These are phyloP conservation scores for Periconia macrospinosa DNA, from an alignment of 2,329 filamentous ascomycete genomes.

Conservation along the genomic window DNA sequence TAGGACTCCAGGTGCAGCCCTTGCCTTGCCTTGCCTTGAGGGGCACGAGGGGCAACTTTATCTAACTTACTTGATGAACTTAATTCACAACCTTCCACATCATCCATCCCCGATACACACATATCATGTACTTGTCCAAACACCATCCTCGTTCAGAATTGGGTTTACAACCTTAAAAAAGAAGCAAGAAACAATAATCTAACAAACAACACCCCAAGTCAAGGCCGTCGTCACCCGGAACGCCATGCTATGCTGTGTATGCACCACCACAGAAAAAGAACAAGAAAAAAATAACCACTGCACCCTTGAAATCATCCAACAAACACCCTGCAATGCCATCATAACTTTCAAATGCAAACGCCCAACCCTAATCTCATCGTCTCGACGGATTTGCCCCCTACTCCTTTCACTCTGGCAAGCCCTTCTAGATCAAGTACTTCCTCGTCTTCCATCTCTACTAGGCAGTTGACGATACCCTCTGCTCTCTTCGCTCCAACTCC, in stretches of 20 bases:
- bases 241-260: neutral
- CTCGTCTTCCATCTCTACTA: conserved; percentile 51
- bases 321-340: conserved; percentile 2
- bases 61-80: no score
- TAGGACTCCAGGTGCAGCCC: neutral
- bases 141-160: no score
- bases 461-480: conserved; percentile 52
- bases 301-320: neutral
- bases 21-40: no score
- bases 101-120: no score
- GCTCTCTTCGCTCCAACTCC: conserved; percentile 76
- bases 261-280: neutral
- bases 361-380: conserved; percentile 50
- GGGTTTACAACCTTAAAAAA: no score
- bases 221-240: neutral
- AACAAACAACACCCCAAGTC: no score
- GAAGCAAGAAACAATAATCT: no score
- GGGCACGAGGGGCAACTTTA: no score
- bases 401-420: conserved; percentile 51
- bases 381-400: conserved; percentile 54
- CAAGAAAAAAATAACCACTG: no score
- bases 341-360: conserved; percentile 25
- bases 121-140: no score
- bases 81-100: no score
- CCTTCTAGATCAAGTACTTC: conserved; percentile 46